Evolutionary conservation across 2,329 filamentous ascomycete species (phyloP).

Genomic region (Pseudocercospora eumusae): DNA sequence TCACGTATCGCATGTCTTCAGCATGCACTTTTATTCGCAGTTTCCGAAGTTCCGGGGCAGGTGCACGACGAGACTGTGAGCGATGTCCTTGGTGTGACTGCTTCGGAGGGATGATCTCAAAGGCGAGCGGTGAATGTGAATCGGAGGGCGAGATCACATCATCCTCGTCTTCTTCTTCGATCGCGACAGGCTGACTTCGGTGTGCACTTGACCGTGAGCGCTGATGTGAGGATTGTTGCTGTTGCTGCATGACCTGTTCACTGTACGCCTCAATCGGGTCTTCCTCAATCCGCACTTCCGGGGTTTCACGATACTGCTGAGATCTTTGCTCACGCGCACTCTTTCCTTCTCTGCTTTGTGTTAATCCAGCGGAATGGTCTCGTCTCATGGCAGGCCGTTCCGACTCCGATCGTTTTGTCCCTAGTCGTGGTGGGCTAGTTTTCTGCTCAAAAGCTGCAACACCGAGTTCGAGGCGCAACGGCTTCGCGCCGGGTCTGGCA

Average conservation of each 20-base stretch:
- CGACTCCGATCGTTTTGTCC: slow-evolving; percentile 46
- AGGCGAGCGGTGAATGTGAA: slow-evolving; percentile 48
- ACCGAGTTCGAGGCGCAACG: slow-evolving; percentile 52
- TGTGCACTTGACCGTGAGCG: slow-evolving; percentile 39
- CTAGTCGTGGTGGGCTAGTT: slow-evolving; percentile 37
- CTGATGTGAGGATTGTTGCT: slow-evolving; percentile 27
- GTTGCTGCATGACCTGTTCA: slow-evolving; percentile 26
- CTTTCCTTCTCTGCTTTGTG: slow-evolving; percentile 27
- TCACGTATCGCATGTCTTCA: slow-evolving; percentile 89
- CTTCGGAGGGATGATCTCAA: slow-evolving; percentile 57
- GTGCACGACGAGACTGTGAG: slow-evolving; percentile 51
- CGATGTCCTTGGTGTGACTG: slow-evolving; percentile 45
- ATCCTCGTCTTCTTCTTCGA: slow-evolving; percentile 75
- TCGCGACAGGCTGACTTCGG: slow-evolving; percentile 60
- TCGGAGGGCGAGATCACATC: slow-evolving; percentile 38
- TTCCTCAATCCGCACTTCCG: slow-evolving; percentile 63
- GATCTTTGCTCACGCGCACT: slow-evolving; percentile 45
- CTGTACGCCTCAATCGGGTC: slow-evolving; percentile 43
- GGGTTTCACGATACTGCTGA: slow-evolving; percentile 59
- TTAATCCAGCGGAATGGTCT: slow-evolving; percentile 37
- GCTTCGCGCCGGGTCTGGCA: slow-evolving; percentile 49
- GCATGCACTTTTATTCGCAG: slow-evolving; percentile 90
- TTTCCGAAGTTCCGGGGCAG: slow-evolving; percentile 65
- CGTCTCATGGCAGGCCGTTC: slow-evolving; percentile 45
- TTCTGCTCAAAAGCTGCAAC: slow-evolving; percentile 51